phyloP scores from a whole-genome alignment of 108 stramenopile genomes.

The Conticribra guillardii region DNA sequence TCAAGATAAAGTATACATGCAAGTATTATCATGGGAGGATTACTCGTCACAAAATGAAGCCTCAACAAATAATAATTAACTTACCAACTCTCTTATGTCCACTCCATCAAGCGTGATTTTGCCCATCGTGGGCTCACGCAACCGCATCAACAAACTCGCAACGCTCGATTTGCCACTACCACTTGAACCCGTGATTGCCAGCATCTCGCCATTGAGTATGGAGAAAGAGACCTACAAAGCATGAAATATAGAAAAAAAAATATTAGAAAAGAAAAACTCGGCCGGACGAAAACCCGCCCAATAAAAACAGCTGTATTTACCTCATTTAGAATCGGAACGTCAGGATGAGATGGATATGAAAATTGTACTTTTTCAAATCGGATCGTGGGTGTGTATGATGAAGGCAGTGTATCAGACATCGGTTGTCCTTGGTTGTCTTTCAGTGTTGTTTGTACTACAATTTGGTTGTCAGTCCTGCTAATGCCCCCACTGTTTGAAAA shows the following conservation, averaged over 20 bases:
- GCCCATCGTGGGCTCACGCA: constrained; percentile 69
- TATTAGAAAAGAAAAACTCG: not conserved
- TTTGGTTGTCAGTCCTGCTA: too few species aligned
- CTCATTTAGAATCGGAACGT: constrained; percentile 61
- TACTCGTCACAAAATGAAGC: too few species aligned
- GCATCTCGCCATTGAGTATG: constrained; percentile 44
- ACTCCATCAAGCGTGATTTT: constrained; percentile 67
- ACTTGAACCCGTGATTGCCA: constrained; percentile 71
- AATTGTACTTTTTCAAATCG: constrained; percentile 78
- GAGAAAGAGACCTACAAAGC: constrained; percentile 21
- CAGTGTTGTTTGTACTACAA: not conserved
- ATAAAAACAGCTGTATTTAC: too few species aligned
- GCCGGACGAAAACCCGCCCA: constrained; percentile 37
- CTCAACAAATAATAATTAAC: too few species aligned
- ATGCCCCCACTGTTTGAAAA: too few species aligned
- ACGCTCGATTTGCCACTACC: constrained; percentile 79
- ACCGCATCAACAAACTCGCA: constrained; percentile 70
- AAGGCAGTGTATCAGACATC: constrained; percentile 9
- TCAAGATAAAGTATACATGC: too few species aligned
- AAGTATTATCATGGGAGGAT: too few species aligned
- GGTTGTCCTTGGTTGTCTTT: constrained; percentile 1
- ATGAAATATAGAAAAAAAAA: not conserved
- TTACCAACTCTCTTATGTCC: constrained; percentile 50
- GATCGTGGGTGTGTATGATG: constrained; percentile 32
- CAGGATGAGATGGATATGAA: constrained; percentile 84